These are phyloP conservation scores for Termitomyces bulborhizus DNA, from an alignment of 768 basidiomycete genomes.

Conservation along the genomic window DNA sequence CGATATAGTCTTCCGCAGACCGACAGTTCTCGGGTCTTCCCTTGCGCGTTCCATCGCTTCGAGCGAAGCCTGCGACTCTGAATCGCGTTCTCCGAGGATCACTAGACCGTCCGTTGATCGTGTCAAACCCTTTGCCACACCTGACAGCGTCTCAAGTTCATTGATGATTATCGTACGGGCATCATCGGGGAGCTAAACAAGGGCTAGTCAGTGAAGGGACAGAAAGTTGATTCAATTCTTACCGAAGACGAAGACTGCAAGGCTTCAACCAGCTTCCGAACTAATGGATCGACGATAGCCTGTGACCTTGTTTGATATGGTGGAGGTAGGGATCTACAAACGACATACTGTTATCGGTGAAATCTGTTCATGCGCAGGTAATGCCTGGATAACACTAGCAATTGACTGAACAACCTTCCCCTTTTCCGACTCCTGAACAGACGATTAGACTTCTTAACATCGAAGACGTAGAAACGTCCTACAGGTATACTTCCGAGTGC, in stretches of 20 bases:
- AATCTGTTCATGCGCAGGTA: constrained; percentile 74
- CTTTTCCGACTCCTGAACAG: constrained; percentile 69
- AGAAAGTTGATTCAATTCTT: neutral
- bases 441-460: neutral
- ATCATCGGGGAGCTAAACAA: constrained; percentile 61
- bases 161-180: constrained; percentile 59
- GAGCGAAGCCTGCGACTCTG: constrained; percentile 42
- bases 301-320: constrained; percentile 19
- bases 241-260: constrained; percentile 52
- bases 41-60: constrained; percentile 55
- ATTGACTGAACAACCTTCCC: constrained; percentile 90
- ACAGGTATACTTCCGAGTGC: constrained; percentile 37
- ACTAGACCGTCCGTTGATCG: constrained; percentile 63
- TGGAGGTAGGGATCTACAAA: neutral
- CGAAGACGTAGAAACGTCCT: neutral
- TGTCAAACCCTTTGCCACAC: constrained; percentile 84
- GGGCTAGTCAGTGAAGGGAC: neutral
- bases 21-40: constrained; percentile 55
- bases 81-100: constrained; percentile 48
- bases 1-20: constrained; percentile 63
- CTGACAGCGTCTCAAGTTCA: constrained; percentile 76
- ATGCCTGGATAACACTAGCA: constrained; percentile 87
- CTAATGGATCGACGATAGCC: constrained; percentile 73
- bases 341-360: constrained; percentile 62
- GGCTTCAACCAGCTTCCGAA: constrained; percentile 61